Percentiles rank a stretch among this genome's conserved stretches.
Conservation (phyloP, 352 stramenopile genomes). For the Peronospora tabacina region DNA sequence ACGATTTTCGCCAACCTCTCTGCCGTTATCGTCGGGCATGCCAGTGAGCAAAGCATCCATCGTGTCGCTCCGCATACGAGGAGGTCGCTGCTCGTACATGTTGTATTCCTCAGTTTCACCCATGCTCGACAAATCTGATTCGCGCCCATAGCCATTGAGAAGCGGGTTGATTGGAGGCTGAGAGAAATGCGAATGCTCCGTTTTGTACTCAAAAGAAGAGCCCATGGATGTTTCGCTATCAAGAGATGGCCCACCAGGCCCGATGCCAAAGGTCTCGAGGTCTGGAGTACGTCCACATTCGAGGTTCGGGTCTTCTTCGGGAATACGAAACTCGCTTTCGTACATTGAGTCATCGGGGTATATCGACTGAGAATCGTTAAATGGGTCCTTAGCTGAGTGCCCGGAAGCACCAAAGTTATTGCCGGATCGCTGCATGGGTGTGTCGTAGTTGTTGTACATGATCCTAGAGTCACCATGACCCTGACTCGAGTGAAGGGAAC, state of each 20-base stretch:
- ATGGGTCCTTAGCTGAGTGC: constrained; percentile 14
- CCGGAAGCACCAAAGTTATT: constrained; percentile 15
- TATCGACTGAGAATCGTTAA: constrained; percentile 27
- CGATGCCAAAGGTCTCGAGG: constrained; percentile 38
- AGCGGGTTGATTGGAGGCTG: constrained; percentile 37
- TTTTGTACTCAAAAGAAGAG: constrained; percentile 41
- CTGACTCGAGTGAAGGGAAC: constrained; percentile 37
- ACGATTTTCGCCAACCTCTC: constrained; percentile 16
- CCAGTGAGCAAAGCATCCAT: constrained; percentile 27
- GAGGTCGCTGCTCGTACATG: constrained; percentile 34
- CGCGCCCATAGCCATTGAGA: constrained; percentile 35
- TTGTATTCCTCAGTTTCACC: constrained; percentile 43
- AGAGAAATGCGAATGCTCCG: constrained; percentile 21
- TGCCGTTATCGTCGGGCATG: constrained; percentile 17
- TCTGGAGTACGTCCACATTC: constrained; percentile 39
- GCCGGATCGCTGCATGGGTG: constrained; percentile 28
- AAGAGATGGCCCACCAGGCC: constrained; percentile 31
- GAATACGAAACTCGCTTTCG: constrained; percentile 24
- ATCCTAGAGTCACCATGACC: constrained; percentile 20
- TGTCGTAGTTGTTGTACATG: constrained; percentile 35
- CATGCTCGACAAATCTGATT: constrained; percentile 57
- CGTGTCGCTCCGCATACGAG: constrained; percentile 24
- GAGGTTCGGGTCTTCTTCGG: constrained; percentile 34
- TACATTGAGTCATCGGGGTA: constrained; percentile 36
- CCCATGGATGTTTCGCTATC: constrained; percentile 54